Evolutionary conservation across 495 filamentous ascomycete genomes (phyloP).

Genomic region (Amphirosellinia nigrospora): DNA sequence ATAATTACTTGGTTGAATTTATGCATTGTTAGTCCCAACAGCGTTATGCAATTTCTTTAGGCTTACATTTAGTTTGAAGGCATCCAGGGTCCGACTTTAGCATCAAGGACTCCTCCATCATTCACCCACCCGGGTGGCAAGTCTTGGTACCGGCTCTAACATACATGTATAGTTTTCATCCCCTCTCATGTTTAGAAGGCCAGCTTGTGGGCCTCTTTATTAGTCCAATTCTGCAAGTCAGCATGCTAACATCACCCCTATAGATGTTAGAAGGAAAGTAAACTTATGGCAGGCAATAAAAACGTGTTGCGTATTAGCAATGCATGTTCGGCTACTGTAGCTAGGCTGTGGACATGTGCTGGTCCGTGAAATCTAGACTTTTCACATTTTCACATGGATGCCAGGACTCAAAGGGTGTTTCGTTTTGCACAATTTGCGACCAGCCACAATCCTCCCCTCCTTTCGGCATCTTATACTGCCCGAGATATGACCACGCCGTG

Average conservation of each 20-base stretch:
- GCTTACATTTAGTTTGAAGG: too few species aligned
- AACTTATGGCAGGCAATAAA: not conserved
- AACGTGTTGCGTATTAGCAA: not conserved
- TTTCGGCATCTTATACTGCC: not conserved
- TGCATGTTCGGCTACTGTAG: not conserved
- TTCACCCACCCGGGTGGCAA: not conserved
- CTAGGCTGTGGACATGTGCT: not conserved
- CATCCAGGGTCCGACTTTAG: too few species aligned
- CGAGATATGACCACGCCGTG: not conserved
- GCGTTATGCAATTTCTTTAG: not conserved
- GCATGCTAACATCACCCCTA: not conserved
- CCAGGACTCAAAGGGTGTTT: too few species aligned
- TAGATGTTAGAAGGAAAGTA: not conserved
- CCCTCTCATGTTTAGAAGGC: not conserved
- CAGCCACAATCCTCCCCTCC: not conserved
- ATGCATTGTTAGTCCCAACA: not conserved
- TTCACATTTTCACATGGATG: too few species aligned
- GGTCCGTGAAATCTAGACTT: not conserved
- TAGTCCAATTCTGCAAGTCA: not conserved
- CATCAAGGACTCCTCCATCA: not conserved
- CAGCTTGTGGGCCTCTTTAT: not conserved
- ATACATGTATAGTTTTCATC: not conserved
- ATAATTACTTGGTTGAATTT: not conserved
- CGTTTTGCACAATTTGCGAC: not conserved
- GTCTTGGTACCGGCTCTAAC: not conserved